Percentiles rank a stretch among this genome's conserved stretches.
Conservation (phyloP, 345 rosid species). For the Luvunga scandens region DNA sequence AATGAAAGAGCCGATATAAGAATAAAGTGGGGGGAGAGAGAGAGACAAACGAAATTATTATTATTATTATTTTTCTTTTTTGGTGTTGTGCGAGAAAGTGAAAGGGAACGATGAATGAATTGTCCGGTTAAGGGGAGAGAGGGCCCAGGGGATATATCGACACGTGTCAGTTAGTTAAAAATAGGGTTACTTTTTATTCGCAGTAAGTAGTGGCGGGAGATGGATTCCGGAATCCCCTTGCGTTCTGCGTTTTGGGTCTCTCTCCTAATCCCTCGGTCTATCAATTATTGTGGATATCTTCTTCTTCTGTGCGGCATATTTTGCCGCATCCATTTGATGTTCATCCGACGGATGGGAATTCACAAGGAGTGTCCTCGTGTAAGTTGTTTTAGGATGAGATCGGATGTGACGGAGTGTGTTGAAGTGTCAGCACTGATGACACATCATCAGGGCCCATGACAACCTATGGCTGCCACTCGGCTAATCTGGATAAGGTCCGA, state of each 20-base stretch:
- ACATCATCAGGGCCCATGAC: neutral
- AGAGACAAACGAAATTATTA: neutral
- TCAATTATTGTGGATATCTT: neutral
- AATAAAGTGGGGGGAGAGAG: neutral
- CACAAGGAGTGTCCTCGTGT: neutral
- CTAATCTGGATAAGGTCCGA: neutral
- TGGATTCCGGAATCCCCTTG: slow-evolving; percentile 7
- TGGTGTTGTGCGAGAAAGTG: slow-evolving; percentile 10
- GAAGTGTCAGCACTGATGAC: neutral
- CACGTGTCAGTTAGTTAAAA: slow-evolving; percentile 36
- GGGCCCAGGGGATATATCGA: neutral
- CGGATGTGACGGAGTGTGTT: slow-evolving; percentile 4
- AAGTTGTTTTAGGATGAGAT: neutral
- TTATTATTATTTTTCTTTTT: neutral
- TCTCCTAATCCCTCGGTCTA: neutral
- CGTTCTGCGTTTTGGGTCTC: neutral
- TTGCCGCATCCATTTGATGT: neutral
- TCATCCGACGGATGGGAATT: neutral
- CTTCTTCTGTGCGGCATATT: neutral
- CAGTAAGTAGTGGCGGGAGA: slow-evolving; percentile 35
- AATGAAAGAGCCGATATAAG: neutral
- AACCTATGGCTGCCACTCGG: neutral
- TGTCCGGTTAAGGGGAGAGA: slow-evolving; percentile 19
- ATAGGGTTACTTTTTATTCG: slow-evolving; percentile 21
- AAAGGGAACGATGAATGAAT: slow-evolving; percentile 27